Evolutionary conservation across 371 early-diverging fungal genomes (phyloP), one percentile per base, ranked within the genome.

Genomic region (Lichtheimia ornata): DNA sequence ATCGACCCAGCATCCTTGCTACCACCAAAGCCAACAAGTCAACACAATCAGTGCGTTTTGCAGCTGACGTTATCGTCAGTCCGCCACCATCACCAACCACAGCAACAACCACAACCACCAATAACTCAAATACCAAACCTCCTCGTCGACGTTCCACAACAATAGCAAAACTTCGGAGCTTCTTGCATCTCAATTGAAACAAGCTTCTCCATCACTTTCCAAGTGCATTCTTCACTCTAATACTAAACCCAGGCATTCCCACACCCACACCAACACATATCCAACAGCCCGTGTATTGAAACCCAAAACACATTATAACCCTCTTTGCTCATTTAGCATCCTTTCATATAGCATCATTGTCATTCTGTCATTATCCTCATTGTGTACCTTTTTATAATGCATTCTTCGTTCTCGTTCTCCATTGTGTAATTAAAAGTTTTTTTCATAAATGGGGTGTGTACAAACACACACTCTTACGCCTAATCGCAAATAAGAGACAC

Each of bases 121-220:
- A 44, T 57, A 27, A 53, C 25, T 27, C 35, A 47, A 27, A 24
- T 61, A 51, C 49, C 61, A 24, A 14, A 11, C 55, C 41, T 20
- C 57, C 35, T 35, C 35, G 35, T 18, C 47, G 47, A 47, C n/a
- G 18, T 22, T 47, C 47, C 18, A 47, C 47, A 22, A 47, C 47
- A n/a, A 47, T 47, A 22, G 47, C n/a, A 17, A 59, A 59, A 18
- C 51, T 51, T 13, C 51, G 51, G 42, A 51, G 52, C 17, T 27
- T 50, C 11, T 43, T 41, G n/a, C 57, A 56, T 42, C 20, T 47
- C 27, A 25, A 45, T 49, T 30, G 27, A 24, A 35, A 35, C 35
- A 35, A 35, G 35, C 35, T 35, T 35, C 35, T 35, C 35, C 11
- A 35, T 35, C 35, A 11, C 11, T 35, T 9, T 4, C 28, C 28